Evolutionary conservation across 2,329 filamentous ascomycete species (phyloP).

Genomic region (Calonectria pseudoturangicola): DNA sequence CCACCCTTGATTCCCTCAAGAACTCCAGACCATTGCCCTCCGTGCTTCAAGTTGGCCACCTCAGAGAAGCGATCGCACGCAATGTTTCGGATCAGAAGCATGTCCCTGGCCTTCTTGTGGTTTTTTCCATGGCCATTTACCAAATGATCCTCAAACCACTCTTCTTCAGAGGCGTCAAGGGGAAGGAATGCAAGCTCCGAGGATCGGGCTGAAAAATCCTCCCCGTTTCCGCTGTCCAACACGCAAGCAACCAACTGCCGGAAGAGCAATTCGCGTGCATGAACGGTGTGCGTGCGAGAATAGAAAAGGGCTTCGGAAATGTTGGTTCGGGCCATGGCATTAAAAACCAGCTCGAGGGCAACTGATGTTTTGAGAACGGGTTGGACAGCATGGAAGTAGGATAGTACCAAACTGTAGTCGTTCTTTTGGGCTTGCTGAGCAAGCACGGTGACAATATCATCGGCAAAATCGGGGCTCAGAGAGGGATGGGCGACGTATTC

Average conservation of each 20-base stretch:
- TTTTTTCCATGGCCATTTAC: slow-evolving; percentile 78
- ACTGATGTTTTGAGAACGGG: slow-evolving; percentile 80
- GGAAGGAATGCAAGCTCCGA: slow-evolving; percentile 84
- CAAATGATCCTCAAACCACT: slow-evolving; percentile 83
- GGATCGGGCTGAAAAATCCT: slow-evolving; percentile 72
- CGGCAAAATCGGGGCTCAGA: slow-evolving; percentile 86
- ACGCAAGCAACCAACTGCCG: slow-evolving; percentile 78
- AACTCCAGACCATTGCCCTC: slow-evolving; percentile 69
- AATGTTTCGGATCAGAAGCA: slow-evolving; percentile 83
- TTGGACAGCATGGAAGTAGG: slow-evolving; percentile 86
- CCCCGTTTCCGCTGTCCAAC: slow-evolving; percentile 63
- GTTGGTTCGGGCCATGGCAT: slow-evolving; percentile 79
- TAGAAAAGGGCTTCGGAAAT: slow-evolving; percentile 85
- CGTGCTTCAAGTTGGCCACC: slow-evolving; percentile 64
- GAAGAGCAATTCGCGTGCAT: slow-evolving; percentile 79
- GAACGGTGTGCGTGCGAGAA: slow-evolving; percentile 77
- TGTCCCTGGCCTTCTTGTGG: slow-evolving; percentile 81
- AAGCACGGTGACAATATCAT: slow-evolving; percentile 85
- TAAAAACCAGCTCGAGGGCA: slow-evolving; percentile 80
- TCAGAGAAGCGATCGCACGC: slow-evolving; percentile 77
- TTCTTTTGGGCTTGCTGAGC: slow-evolving; percentile 75
- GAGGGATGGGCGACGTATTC: slow-evolving; percentile 87
- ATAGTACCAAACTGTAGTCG: slow-evolving; percentile 80
- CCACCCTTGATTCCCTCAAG: slow-evolving; percentile 72
- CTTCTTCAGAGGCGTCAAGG: slow-evolving; percentile 81